Evolutionary conservation across 1,284 basidiomycete genomes (phyloP), one percentile per base, ranked within the genome.

Genomic region (Irpex rosettiformis): DNA sequence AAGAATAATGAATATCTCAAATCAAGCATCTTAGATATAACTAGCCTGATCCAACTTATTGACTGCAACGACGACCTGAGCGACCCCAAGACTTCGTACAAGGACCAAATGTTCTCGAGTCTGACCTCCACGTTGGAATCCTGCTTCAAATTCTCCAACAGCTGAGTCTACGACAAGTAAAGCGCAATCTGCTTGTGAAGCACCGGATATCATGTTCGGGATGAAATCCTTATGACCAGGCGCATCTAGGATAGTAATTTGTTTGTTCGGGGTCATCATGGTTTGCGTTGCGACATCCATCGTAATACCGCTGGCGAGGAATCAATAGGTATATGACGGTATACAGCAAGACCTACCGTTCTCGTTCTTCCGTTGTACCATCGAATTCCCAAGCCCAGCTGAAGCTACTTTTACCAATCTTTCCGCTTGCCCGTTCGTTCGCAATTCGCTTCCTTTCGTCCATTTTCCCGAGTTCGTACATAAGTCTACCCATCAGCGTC

Each of bases 121-220:
- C 77, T 99, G 96, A 0, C 96, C 96, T 28, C 93, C 93, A 13
- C 90, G 82, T 47, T 94, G 89, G 67, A 99, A 99, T 0, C 96
- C 96, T 22, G 94, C 89, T 73, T 99, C 96, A 65, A 99, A 99
- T 66, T 95, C 95, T 22, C 96, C 96, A 0, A 81, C 86, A 3
- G 88, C 80, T 5, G 95, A 89, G 72, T 98, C 97, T 21, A 99
- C 86, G 4, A 99, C 96, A n/a, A 99, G 83, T 3, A 99, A 75
- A 1, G 96, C 96, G 37, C 93, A 94, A 67, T 99, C 96, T 0
- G 97, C 97, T 74, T 98, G 96, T 0, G 96, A 89, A 1, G 96
- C 96, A 1, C 96, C 96, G 0, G 94, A 96, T 59, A 99, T 99
- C 97, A 99, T 99, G 70, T 98, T 98, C 0, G 97, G 96, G 58